Evolutionary conservation across 2,329 filamentous ascomycete genomes (phyloP), one percentile per base, ranked within the genome.

Genomic region (Zasmidium citrigriseum): DNA sequence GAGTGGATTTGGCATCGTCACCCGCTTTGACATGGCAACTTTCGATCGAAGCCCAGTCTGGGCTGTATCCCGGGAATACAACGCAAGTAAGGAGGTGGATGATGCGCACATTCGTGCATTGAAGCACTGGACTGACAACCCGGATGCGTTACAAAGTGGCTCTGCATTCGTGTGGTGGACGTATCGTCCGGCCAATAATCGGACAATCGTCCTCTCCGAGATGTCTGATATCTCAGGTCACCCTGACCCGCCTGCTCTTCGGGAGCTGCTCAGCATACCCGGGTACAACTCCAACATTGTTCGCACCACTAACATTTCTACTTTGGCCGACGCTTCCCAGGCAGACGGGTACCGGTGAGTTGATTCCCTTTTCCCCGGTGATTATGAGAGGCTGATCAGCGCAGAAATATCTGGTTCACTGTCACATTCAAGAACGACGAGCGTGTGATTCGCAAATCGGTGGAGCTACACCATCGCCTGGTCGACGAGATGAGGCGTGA

Each of bases 1-100:
- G 0, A 74, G 75, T 56, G 77, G 76, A 48, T 79, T 80, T 57
- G 78, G 77, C n/a, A 70, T 78, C 18, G 75, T 79, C 5, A 76
- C 76, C 0, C 73, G 78, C 27, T 82, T 82, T 67, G 57, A 62
- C 22, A 72, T 62, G 22, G 45, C 52, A n/a, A 64, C 50, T n/a
- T 49, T 49, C 22, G 46, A 49, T 11, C 9, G 46, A 49, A 4
- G n/a, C 25, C 20, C 16, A 2, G n/a, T 25, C 2, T 49, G 46
- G 46, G 16, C 20, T 18, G 22, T 22, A 14, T 49, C 11, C 14
- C 46, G 46, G n/a, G 21, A 49, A 16, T 49, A 25, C 46, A 11
- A 18, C 25, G n/a, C 46, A 10, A 49, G 14, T 16, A 22, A 18
- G 16, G 46, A 49, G 46, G 12, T 25, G n/a, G 46, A 49, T 18